Percentiles rank a stretch among this genome's conserved stretches.
Evolutionary conservation across 768 basidiomycete genomes (phyloP).

Genomic region (Neoboletus subvelutipes): DNA sequence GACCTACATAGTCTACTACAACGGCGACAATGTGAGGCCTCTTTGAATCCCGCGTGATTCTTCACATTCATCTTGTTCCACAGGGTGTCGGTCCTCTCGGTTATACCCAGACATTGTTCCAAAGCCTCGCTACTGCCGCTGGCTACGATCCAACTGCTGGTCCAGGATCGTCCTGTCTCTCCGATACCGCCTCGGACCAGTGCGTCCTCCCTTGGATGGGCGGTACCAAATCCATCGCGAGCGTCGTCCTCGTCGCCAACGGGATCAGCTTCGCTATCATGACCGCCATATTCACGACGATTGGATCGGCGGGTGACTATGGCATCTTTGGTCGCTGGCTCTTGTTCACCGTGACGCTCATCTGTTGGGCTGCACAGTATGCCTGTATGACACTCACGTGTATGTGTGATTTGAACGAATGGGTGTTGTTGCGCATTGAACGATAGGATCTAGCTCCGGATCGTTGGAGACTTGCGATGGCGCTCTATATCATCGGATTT

Average conservation of each 20-base stretch:
- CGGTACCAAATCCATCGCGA: conserved; percentile 72
- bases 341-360: conserved; percentile 62
- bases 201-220: conserved; percentile 79
- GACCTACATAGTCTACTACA: conserved; percentile 63
- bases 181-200: conserved; percentile 57
- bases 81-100: conserved; percentile 69
- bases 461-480: conserved; percentile 78
- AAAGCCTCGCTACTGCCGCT: conserved; percentile 66
- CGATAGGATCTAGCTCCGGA: conserved; percentile 46
- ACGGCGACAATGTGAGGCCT: conserved; percentile 68
- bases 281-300: conserved; percentile 79
- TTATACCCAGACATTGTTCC: conserved; percentile 75
- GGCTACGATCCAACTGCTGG: conserved; percentile 72
- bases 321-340: conserved; percentile 72
- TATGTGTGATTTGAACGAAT: conserved; percentile 30
- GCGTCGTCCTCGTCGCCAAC: conserved; percentile 74
- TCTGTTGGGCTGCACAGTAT: conserved; percentile 83
- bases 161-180: conserved; percentile 65
- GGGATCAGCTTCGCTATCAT: conserved; percentile 78
- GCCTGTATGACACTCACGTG: conserved; percentile 72
- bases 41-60: neutral
- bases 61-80: neutral
- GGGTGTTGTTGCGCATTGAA: neutral
- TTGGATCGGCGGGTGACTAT: conserved; percentile 46
- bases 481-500: conserved; percentile 75